A percentile compares a stretch with the other conserved stretches of the same genome.
These are phyloP conservation scores for Albugo candida DNA, from an alignment of 352 stramenopile species.

Conservation along the genomic window DNA sequence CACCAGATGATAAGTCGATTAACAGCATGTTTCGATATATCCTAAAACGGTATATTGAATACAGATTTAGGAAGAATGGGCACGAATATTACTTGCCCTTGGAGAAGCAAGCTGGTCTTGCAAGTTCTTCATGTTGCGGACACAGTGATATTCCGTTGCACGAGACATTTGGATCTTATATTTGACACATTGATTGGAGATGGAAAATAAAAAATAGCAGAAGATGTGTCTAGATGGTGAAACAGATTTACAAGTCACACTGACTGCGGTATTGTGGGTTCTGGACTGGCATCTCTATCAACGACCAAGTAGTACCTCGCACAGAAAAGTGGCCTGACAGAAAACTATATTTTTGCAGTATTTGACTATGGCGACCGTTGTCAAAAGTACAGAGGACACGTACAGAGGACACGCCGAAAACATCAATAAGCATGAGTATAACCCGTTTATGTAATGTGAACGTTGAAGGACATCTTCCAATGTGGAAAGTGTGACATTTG, in stretches of 20 bases:
- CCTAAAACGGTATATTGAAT: constrained; percentile 22
- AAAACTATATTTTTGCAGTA: too few species aligned
- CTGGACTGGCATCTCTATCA: constrained; percentile 59
- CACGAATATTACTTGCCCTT: too few species aligned
- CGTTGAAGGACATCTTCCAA: too few species aligned
- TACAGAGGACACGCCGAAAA: too few species aligned
- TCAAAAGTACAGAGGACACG: too few species aligned
- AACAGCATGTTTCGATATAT: constrained; percentile 62
- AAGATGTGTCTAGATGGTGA: constrained; percentile 40
- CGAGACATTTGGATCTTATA: constrained; percentile 66
- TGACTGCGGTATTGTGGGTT: constrained; percentile 63
- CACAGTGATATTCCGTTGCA: too few species aligned
- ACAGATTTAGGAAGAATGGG: constrained; percentile 1
- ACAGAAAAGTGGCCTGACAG: too few species aligned
- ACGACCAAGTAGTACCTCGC: constrained; percentile 20
- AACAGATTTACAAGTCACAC: constrained; percentile 36
- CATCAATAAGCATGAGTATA: too few species aligned
- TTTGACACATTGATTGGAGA: constrained; percentile 74
- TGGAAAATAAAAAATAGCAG: constrained; percentile 43
- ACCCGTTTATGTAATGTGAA: too few species aligned
- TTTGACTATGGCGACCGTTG: too few species aligned
- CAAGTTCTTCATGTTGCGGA: too few species aligned
- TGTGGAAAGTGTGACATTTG: constrained; percentile 60
- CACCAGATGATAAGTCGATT: constrained; percentile 63
- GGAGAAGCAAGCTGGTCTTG: too few species aligned